These are phyloP conservation scores for Suillus subluteus DNA, from an alignment of 768 basidiomycete genomes.

Conservation along the genomic window DNA sequence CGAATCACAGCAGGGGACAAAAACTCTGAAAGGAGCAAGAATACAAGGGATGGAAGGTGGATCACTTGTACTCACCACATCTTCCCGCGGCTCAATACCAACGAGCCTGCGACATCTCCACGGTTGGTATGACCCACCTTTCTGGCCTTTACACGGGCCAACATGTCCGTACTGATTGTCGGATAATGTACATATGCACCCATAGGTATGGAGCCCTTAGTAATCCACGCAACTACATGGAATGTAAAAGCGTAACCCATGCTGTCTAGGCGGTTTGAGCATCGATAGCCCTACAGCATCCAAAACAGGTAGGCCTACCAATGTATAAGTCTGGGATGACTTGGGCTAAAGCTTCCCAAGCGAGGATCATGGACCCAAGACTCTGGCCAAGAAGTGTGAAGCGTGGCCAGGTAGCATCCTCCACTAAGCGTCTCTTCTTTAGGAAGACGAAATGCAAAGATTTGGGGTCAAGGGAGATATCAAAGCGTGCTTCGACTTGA, in stretches of 20 bases:
- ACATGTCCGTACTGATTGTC: slow-evolving; percentile 94
- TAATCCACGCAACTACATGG: slow-evolving; percentile 67
- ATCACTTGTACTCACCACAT: slow-evolving; percentile 51
- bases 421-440: slow-evolving; percentile 66
- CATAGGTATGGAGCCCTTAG: slow-evolving; percentile 60
- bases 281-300: slow-evolving; percentile 15
- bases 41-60: slow-evolving; percentile 2
- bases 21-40: not conserved
- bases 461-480: slow-evolving; percentile 67
- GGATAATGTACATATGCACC: slow-evolving; percentile 97
- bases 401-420: slow-evolving; percentile 82
- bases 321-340: slow-evolving; percentile 91
- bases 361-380: slow-evolving; percentile 82
- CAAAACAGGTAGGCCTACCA: slow-evolving; percentile 48
- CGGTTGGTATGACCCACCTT: slow-evolving; percentile 65
- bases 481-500: slow-evolving; percentile 87
- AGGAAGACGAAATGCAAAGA: slow-evolving; percentile 85
- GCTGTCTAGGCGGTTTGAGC: slow-evolving; percentile 60
- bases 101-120: slow-evolving; percentile 54
- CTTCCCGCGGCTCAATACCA: slow-evolving; percentile 60
- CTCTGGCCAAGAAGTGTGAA: slow-evolving; percentile 95
- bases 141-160: slow-evolving; percentile 72
- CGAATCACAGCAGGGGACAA: not conserved
- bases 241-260: slow-evolving; percentile 99
- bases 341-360: slow-evolving; percentile 77